Evolutionary conservation across 176 grass and related monocot species (phyloP), one percentile per base, ranked within the genome.

Genomic region (Oryza meridionalis): DNA sequence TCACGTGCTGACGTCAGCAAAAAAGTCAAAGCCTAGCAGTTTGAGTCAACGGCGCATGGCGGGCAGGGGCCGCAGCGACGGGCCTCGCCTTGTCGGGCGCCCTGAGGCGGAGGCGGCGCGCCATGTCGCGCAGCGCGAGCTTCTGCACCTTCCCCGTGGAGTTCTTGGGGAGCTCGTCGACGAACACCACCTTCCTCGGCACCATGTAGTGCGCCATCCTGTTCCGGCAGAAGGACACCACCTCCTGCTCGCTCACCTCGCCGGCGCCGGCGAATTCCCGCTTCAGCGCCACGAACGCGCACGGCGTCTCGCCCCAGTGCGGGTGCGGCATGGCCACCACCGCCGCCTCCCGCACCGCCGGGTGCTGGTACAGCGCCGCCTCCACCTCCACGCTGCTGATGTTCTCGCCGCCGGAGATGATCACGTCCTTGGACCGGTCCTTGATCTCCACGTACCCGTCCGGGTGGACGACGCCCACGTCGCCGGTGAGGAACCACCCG

Each of bases 321-420:
- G 72, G 87, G 84, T 92, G 91, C 16, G 91, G 91, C 91, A 92
- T 92, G 9, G 84, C 84, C 0, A 92, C 91, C 35, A 90, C 91
- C 9, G 87, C 87, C 27, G 71, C 91, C 82, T 94, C 89, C 17
- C 76, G 69, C 44, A 94, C 89, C 80, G 85, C 80, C 14, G 88
- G 88, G 72, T 94, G 92, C 6, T 67, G 46, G 77, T 94, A 91
- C 37, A 94, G 72, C 13, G 65, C 86, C 5, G 80, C 25, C 71
- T 94, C 92, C 33, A 94, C 92, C 72, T 91, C 86, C 25, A 94
- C 86, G 82, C 92, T 94, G 89, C 92, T 94, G 59, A 94, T 94
- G 80, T 94, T 94, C 89, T 94, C 92, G 25, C 92, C 92, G 19
- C 92, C 92, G 50, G 92, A 94, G 75, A 94, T 94, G 65, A 94